A percentile compares a stretch with the other conserved stretches of the same genome.
These are phyloP conservation scores for Emericellopsis terricola DNA, from an alignment of 495 filamentous ascomycete species.

Conservation along the genomic window DNA sequence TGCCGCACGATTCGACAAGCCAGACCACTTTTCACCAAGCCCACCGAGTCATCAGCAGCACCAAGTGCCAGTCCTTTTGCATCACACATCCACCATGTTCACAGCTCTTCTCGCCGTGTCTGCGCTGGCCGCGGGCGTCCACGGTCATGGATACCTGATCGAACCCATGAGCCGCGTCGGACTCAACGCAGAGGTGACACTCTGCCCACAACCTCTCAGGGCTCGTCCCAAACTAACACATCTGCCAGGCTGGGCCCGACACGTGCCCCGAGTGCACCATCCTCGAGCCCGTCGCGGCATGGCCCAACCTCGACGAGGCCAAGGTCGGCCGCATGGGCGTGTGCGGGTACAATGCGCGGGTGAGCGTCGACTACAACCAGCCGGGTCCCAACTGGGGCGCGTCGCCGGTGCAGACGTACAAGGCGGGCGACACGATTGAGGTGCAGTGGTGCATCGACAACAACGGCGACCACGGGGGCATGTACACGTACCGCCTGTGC, in stretches of 20 bases:
- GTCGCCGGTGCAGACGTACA: constrained; percentile 24
- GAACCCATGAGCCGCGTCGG: background rate
- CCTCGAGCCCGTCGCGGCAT: constrained; percentile 32
- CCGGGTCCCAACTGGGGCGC: constrained; percentile 27
- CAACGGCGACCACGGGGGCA: constrained; percentile 42
- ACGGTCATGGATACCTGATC: background rate
- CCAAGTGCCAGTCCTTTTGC: too few species aligned
- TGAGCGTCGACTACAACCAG: constrained; percentile 36
- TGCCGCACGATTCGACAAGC: too few species aligned
- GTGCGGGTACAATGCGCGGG: constrained; percentile 38
- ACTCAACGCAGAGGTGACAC: background rate
- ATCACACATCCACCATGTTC: background rate
- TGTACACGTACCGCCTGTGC: constrained; percentile 40
- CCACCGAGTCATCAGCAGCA: too few species aligned
- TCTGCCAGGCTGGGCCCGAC: constrained; percentile 25
- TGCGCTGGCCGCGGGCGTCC: background rate
- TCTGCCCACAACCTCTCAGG: background rate
- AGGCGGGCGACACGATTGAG: constrained; percentile 23
- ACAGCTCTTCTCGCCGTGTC: background rate
- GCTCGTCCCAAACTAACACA: background rate
- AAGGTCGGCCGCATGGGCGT: constrained; percentile 31
- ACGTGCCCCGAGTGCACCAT: constrained; percentile 39
- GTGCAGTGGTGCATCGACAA: constrained; percentile 40
- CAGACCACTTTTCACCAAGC: too few species aligned
- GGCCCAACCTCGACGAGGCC: constrained; percentile 29